These are phyloP conservation scores for Schwanniomyces polymorphus DNA, from an alignment of 805 yeast genomes.

Conservation along the genomic window DNA sequence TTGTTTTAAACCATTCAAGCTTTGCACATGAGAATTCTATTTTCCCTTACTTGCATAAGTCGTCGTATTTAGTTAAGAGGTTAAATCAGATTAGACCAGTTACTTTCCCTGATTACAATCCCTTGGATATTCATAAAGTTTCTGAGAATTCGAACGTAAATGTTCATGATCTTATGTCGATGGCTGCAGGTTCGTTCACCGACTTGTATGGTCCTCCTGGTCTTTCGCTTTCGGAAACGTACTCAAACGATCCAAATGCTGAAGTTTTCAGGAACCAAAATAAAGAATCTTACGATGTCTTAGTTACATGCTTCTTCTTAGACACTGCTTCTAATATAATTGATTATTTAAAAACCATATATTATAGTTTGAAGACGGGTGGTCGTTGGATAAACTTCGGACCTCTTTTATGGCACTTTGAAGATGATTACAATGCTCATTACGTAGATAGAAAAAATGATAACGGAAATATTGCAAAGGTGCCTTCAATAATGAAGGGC, in stretches of 20 bases:
- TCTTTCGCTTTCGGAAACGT: conserved; percentile 31
- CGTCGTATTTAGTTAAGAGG: conserved; percentile 46
- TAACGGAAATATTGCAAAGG: conserved; percentile 21
- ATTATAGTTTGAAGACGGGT: conserved; percentile 40
- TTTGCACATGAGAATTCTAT: conserved; percentile 40
- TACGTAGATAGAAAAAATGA: conserved; percentile 15
- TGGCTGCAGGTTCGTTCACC: conserved; percentile 71
- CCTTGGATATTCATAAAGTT: conserved; percentile 33
- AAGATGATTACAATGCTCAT: conserved; percentile 40
- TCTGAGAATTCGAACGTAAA: conserved; percentile 40
- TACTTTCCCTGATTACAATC: conserved; percentile 52
- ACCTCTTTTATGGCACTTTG: conserved; percentile 73
- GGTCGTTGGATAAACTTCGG: conserved; percentile 70
- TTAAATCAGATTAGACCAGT: conserved; percentile 51
- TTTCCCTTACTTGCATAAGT: conserved; percentile 56
- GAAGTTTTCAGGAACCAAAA: conserved; percentile 42
- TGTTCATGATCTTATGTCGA: conserved; percentile 58
- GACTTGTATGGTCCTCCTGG: conserved; percentile 61
- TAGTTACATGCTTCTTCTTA: conserved; percentile 60
- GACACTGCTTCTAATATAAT: conserved; percentile 63
- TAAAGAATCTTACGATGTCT: conserved; percentile 38
- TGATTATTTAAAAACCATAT: conserved; percentile 53
- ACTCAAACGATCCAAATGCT: conserved; percentile 38
- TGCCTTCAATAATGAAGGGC: conserved; percentile 47
- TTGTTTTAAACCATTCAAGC: conserved; percentile 48